A percentile compares a stretch with the other conserved stretches of the same genome.
Evolutionary conservation across 2,329 filamentous ascomycete species (phyloP).

Genomic region (Pseudogymnoascus sp.): DNA sequence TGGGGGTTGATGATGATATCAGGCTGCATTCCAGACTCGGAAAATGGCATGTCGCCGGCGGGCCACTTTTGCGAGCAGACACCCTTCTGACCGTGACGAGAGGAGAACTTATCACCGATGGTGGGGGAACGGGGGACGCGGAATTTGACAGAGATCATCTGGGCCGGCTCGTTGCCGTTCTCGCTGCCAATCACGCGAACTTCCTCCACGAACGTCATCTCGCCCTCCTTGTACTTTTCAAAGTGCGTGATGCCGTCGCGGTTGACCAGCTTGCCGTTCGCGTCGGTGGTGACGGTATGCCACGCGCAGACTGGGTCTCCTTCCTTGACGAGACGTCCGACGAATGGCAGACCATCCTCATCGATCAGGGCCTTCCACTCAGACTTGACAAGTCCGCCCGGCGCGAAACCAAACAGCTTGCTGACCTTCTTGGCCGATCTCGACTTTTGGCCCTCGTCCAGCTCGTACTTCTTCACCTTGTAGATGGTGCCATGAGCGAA

Average conservation of each 20-base stretch:
- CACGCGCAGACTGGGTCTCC: slow-evolving; percentile 83
- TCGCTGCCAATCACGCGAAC: slow-evolving; percentile 85
- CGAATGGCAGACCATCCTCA: slow-evolving; percentile 74
- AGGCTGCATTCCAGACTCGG: slow-evolving; percentile 90
- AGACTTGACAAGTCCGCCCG: slow-evolving; percentile 62
- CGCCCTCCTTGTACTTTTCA: slow-evolving; percentile 89
- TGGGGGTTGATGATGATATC: slow-evolving; percentile 99
- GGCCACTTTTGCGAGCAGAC: slow-evolving; percentile 96
- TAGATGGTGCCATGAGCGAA: slow-evolving; percentile 96
- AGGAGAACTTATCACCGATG: slow-evolving; percentile 99
- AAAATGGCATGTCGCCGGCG: slow-evolving; percentile 87
- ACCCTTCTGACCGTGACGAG: slow-evolving; percentile 96
- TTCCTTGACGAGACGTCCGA: slow-evolving; percentile 69
- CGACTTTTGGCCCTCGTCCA: slow-evolving; percentile 63
- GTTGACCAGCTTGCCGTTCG: slow-evolving; percentile 71
- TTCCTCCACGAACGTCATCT: slow-evolving; percentile 84
- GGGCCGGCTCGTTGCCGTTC: slow-evolving; percentile 70
- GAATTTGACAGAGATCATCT: slow-evolving; percentile 87
- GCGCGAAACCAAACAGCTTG: slow-evolving; percentile 88
- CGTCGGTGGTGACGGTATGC: slow-evolving; percentile 78
- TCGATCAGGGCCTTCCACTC: slow-evolving; percentile 67
- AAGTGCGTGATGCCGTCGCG: slow-evolving; percentile 78
- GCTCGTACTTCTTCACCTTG: slow-evolving; percentile 87
- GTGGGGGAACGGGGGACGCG: slow-evolving; percentile 82
- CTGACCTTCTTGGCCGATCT: slow-evolving; percentile 60